phyloP scores from a whole-genome alignment of 345 rosid species.

The Ceriops zippeliana region DNA sequence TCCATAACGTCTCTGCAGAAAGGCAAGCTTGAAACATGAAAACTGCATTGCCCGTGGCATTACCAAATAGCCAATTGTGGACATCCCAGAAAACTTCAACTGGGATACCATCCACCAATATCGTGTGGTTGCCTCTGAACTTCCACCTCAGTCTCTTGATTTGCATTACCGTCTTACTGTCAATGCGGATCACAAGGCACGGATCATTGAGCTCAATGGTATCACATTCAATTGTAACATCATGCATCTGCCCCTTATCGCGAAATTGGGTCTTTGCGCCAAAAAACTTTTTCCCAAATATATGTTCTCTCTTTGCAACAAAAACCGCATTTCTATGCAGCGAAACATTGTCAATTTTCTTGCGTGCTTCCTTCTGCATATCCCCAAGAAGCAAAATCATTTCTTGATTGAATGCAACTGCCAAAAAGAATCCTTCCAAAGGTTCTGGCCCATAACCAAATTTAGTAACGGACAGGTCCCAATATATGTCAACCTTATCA shows the following conservation, averaged over 20 bases:
- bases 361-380: constrained; percentile 71
- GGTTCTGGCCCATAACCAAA: constrained; percentile 87
- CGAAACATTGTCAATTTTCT: constrained; percentile 49
- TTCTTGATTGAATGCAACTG: constrained; percentile 60
- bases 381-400: constrained; percentile 73
- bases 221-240: constrained; percentile 77
- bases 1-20: constrained; percentile 39
- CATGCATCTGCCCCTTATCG: constrained; percentile 61
- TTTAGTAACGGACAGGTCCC: constrained; percentile 77
- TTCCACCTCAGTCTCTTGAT: constrained; percentile 87
- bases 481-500: constrained; percentile 47
- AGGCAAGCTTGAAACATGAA: constrained; percentile 83
- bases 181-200: constrained; percentile 72
- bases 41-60: constrained; percentile 67
- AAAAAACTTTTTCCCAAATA: constrained; percentile 77
- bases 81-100: constrained; percentile 97
- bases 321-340: constrained; percentile 41
- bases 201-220: constrained; percentile 55
- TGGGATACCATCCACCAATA: constrained; percentile 71
- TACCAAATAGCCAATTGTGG: constrained; percentile 88
- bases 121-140: constrained; percentile 84
- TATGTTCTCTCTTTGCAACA: constrained; percentile 68
- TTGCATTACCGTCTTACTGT: constrained; percentile 68
- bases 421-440: constrained; percentile 60
- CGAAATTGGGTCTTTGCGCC: constrained; percentile 68